These are phyloP conservation scores for Fusarium dlaminii DNA, from an alignment of 2,329 filamentous ascomycete genomes.

Conservation along the genomic window DNA sequence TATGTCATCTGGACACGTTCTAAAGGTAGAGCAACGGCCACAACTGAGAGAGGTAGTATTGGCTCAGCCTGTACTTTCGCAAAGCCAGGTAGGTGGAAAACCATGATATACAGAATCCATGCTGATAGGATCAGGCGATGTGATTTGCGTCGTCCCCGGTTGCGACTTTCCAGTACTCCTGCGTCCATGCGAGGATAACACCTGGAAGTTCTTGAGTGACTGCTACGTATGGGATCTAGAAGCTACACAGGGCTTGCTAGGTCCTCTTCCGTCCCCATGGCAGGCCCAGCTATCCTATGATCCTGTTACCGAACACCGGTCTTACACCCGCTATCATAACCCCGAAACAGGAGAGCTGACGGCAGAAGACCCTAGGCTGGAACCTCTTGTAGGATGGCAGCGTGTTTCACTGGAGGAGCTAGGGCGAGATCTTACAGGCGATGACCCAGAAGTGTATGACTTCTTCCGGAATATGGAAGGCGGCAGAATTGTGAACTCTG, in stretches of 20 bases:
- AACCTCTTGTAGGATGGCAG: background rate
- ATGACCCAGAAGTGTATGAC: background rate
- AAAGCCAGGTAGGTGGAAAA: background rate
- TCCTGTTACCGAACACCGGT: accelerated
- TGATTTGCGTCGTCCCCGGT: background rate
- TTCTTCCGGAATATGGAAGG: background rate
- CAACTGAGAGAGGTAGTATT: background rate
- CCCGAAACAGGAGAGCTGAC: background rate
- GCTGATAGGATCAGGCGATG: background rate
- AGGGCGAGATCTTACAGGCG: background rate
- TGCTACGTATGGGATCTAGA: background rate
- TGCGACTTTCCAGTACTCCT: background rate
- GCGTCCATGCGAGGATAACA: background rate
- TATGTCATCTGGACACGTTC: background rate
- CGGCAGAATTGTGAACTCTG: background rate
- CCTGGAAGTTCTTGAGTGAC: background rate
- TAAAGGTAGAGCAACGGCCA: background rate
- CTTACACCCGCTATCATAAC: background rate
- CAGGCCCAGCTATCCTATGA: background rate
- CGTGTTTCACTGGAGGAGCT: background rate
- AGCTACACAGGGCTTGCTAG: background rate
- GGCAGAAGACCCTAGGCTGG: background rate
- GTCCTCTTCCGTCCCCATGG: background rate
- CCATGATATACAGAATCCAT: accelerated
- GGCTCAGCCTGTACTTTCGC: background rate